Base-by-base conservation (phyloP, 2,329 filamentous ascomycete genomes). In the Trichophyton benhamiae region DNA sequence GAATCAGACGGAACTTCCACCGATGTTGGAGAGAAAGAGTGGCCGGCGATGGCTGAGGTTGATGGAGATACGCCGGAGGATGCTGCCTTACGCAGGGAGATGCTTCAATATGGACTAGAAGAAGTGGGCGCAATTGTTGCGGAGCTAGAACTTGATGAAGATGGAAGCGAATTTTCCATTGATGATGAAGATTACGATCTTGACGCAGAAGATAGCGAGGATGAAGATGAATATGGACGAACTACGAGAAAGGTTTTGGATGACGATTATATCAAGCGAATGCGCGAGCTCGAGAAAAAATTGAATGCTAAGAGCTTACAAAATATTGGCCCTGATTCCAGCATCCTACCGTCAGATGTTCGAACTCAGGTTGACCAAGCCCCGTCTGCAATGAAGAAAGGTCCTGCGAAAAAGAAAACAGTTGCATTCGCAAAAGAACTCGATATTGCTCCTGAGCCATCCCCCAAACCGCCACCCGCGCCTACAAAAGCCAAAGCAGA, bases 51-150 rank as follows among this genome's bases (percentile, higher is more conserved):
- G 11, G 81, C 88, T 13, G 87, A 90, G 1, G 80, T 86, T 0
- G 82, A 88, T 59, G 94, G 99, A 68, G 55, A 58, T 9, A 83
- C 87, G 0, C 79, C 82, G 11, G 91, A 95, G 66, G 92, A 96
- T 65, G 88, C 90, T 3, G 82, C 82, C 36, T 74, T 96, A 25
- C 86, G 94, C 4, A 83, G 86, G 62, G 86, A 96, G 69, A 97
- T 99, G 91, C 80, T 97, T 6, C 82, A 88, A 65, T 99, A 97
- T 70, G 87, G 89, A 64, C 78, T 96, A 74, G 86, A 87, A 52
- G 92, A 97, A 72, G 86, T 99, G 62, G 90, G 91, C 3, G 85
- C 89, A 42, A 88, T 99, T 2, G 94, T 99, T 15, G 94, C 94
- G 15, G 91, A 97, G 74, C 82, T 99, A 53, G 84, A 95, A 62